Base-by-base conservation (phyloP, 2,329 filamentous ascomycete genomes). In the Byssoonygena ceratinophila region DNA sequence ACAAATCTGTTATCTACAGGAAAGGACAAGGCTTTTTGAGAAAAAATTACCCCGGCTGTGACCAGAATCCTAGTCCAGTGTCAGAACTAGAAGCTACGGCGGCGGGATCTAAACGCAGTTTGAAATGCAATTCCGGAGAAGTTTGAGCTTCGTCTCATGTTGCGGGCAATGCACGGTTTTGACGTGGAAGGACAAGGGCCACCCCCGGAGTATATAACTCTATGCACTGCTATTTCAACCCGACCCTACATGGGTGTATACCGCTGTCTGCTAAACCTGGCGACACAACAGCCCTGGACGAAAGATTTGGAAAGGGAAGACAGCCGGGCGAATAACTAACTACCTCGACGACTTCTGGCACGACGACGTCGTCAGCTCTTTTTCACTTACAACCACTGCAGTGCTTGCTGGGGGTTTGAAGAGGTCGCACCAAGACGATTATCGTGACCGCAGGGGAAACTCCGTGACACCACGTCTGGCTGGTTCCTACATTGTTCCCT, bases 61-160 rank as follows among this genome's bases (percentile, higher is more conserved):
- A n/a, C n/a, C n/a, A n/a, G 9, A 18, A 14, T n/a, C n/a, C 12
- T 22, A 27, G 20, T 32, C 29, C 12, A 32, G 31, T 37, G 46
- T 37, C 34, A 39, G 46, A 39, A n/a, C n/a, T n/a, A n/a, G n/a
- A n/a, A n/a, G 20, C 20, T 48, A 29, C 32, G 16, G 7, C 18
- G 12, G 22, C 32, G 22, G 32, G 34, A 48, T 23, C 46, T 16
- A 39, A n/a, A 47, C 45, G 34, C 46, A 37, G 32, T 48, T 39
- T 48, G 46, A 29, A 32, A 18, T 16, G 25, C 34, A 27, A 32
- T 48, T 29, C 27, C 12, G 46, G 22, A 25, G 46, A 39, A 48
- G 46, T 48, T 48, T 39, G 46, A 48, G 32, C 23, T 39, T 27
- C 29, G 46, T 48, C 46, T 48, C 46, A 48, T 27, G 34, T 39